These are phyloP conservation scores for Coleophoma cylindrospora DNA, from an alignment of 2,329 filamentous ascomycete species.

Conservation along the genomic window DNA sequence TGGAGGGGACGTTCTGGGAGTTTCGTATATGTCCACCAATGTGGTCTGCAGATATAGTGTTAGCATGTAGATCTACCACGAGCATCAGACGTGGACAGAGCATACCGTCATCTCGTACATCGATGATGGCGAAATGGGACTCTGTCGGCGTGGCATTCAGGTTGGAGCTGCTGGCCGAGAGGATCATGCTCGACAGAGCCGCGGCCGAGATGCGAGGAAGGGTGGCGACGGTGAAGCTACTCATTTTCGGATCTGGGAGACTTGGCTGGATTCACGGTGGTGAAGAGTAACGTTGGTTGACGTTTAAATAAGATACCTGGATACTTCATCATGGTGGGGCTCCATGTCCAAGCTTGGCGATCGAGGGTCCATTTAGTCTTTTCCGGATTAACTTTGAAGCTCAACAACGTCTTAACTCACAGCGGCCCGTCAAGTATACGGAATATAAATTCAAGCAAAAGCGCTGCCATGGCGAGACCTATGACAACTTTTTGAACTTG, in stretches of 20 bases:
- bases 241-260: background rate
- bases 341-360: too few relatives aligned
- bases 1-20: conserved; percentile 70
- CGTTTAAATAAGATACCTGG: too few relatives aligned
- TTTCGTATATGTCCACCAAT: conserved; percentile 84
- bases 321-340: too few relatives aligned
- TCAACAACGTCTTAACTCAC: too few relatives aligned
- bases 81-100: background rate
- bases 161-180: conserved; percentile 12
- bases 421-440: too few relatives aligned
- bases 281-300: too few relatives aligned
- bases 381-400: too few relatives aligned
- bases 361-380: too few relatives aligned
- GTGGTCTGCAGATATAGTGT: conserved; percentile 54
- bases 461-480: too few relatives aligned
- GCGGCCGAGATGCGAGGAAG: conserved; percentile 24
- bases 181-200: conserved; percentile 22
- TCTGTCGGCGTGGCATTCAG: conserved; percentile 16
- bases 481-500: too few relatives aligned
- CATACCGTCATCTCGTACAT: conserved; percentile 80
- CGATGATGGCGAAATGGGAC: conserved; percentile 63
- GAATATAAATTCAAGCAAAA: too few relatives aligned
- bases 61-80: background rate
- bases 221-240: conserved; percentile 13
- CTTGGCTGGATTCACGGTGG: too few relatives aligned